Percentiles rank a stretch among this genome's conserved stretches.
These are phyloP conservation scores for Ramalina intermedia DNA, from an alignment of 495 filamentous ascomycete species.

Conservation along the genomic window DNA sequence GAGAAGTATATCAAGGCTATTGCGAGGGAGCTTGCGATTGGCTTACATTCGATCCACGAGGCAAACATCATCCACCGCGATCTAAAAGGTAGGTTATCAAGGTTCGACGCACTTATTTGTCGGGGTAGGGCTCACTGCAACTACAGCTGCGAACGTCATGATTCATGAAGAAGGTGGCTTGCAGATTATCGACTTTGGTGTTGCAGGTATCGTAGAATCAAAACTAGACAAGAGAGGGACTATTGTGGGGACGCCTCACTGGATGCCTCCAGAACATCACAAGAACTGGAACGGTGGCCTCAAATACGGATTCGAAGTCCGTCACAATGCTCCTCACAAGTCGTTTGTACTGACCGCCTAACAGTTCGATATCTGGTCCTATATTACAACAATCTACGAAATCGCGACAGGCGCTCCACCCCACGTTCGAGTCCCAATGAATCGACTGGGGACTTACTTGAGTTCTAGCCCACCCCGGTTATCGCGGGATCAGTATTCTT, in stretches of 20 bases:
- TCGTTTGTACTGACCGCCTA: constrained; percentile 10
- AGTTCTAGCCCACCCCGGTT: constrained; percentile 48
- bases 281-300: constrained; percentile 20
- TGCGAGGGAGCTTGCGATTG: constrained; percentile 72
- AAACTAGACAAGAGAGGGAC: constrained; percentile 77
- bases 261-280: constrained; percentile 85
- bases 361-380: constrained; percentile 88
- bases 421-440: constrained; percentile 36
- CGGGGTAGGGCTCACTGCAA: not conserved
- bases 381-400: constrained; percentile 80
- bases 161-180: constrained; percentile 76
- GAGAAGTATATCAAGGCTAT: constrained; percentile 88
- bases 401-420: constrained; percentile 84
- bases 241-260: constrained; percentile 87
- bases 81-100: constrained; percentile 55
- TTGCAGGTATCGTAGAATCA: constrained; percentile 74
- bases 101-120: not conserved
- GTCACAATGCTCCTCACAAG: not conserved
- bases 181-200: constrained; percentile 92
- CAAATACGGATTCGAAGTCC: constrained; percentile 45
- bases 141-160: constrained; percentile 68
- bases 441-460: constrained; percentile 45
- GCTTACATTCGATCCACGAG: constrained; percentile 74
- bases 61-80: constrained; percentile 92
- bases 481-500: constrained; percentile 44